Percentiles rank a stretch among this genome's conserved stretches.
Evolutionary conservation across 148 eudicot genomes (phyloP).

Genomic region (Dianthus caryophyllus): DNA sequence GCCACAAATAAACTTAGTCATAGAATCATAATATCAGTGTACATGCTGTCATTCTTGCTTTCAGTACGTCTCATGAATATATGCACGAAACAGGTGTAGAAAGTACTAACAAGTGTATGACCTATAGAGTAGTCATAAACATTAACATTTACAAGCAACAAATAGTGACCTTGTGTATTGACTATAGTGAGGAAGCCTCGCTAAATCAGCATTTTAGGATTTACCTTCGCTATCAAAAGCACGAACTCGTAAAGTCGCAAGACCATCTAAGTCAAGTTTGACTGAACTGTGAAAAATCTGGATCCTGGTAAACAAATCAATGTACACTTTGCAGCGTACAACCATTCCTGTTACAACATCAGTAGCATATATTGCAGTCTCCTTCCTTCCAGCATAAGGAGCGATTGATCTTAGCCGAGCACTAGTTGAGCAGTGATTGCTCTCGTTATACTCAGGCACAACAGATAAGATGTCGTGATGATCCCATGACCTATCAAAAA

Average conservation of each 20-base stretch:
- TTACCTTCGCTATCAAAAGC: constrained; percentile 93
- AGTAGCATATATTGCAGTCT: constrained; percentile 90
- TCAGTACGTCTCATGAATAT: neutral
- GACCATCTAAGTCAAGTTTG: constrained; percentile 91
- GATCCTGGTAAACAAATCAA: constrained; percentile 77
- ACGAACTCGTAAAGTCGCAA: constrained; percentile 78
- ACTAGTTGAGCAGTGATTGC: constrained; percentile 82
- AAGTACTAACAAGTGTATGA: neutral
- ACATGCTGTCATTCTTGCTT: neutral
- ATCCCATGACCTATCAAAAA: constrained; percentile 80
- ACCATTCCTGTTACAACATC: constrained; percentile 71
- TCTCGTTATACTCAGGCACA: constrained; percentile 68
- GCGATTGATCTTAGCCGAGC: constrained; percentile 81
- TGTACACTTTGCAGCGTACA: constrained; percentile 80
- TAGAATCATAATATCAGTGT: neutral
- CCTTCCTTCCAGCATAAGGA: constrained; percentile 78
- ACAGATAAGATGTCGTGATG: constrained; percentile 84
- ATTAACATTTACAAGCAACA: neutral
- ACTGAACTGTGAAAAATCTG: constrained; percentile 86
- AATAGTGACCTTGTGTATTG: constrained; percentile 5
- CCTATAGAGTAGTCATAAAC: neutral
- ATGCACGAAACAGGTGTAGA: neutral
- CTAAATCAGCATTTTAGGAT: constrained; percentile 11
- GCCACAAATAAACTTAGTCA: neutral
- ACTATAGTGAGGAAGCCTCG: neutral